Percentiles rank a stretch among this genome's conserved stretches.
Conservation (phyloP, 2,329 filamentous ascomycete genomes). For the Chaetothyriales sp. region DNA sequence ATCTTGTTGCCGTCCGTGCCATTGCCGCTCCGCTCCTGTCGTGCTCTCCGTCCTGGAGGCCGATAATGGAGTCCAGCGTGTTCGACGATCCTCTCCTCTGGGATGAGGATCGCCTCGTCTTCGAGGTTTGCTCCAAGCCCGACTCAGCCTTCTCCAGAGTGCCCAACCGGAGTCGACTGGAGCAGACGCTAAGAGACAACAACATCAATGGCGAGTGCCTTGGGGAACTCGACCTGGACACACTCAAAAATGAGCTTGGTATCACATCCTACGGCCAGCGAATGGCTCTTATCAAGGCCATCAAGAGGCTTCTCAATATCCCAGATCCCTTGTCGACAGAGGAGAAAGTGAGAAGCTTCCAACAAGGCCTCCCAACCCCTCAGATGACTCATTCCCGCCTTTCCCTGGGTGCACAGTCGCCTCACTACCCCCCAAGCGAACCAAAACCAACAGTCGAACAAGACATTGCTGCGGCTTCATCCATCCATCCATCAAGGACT, state of each 20-base stretch:
- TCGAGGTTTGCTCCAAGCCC: constrained; percentile 45
- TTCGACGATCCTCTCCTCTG: background rate
- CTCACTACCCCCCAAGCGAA: background rate
- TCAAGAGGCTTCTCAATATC: constrained; percentile 37
- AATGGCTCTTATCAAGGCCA: constrained; percentile 41
- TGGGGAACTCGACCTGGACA: constrained; percentile 35
- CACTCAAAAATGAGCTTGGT: constrained; percentile 40
- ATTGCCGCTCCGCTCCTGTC: background rate
- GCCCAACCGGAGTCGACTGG: constrained; percentile 40
- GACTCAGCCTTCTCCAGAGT: constrained; percentile 29
- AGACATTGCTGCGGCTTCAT: background rate
- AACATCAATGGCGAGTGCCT: constrained; percentile 51
- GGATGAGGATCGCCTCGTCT: constrained; percentile 45
- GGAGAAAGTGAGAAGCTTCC: constrained; percentile 1
- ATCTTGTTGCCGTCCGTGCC: background rate
- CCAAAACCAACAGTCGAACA: background rate
- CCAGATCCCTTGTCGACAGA: background rate
- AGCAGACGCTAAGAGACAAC: constrained; percentile 42
- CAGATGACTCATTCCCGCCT: constrained; percentile 6
- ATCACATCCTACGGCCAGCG: constrained; percentile 45
- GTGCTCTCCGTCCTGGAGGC: background rate
- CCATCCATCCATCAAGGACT: background rate
- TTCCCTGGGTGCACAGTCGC: constrained; percentile 4
- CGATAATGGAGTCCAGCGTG: background rate
- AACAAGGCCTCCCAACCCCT: background rate